Percentiles rank a stretch among this genome's conserved stretches.
Evolutionary conservation across 2,329 filamentous ascomycete genomes (phyloP).

Genomic region (Fusarium camptoceras): DNA sequence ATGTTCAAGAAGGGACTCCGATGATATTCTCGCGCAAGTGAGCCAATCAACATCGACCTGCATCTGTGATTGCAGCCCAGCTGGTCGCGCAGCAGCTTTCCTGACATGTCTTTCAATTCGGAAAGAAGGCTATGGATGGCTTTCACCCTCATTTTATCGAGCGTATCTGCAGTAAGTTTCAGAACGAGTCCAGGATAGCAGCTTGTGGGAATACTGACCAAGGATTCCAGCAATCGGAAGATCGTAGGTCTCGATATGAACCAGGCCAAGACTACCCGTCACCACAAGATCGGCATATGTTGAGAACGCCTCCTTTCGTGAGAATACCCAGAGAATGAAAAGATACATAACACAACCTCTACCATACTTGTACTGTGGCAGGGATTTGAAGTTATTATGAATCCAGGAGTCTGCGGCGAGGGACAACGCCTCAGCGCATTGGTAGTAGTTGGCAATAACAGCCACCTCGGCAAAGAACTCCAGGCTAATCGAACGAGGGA

Average conservation of each 20-base stretch:
- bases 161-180: not conserved
- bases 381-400: rapidly evolving
- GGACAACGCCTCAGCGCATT: conserved; percentile 3
- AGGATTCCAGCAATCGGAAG: not conserved
- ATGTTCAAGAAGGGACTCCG: too few relatives aligned
- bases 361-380: not conserved
- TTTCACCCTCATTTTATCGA: not conserved
- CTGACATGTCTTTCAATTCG: not conserved
- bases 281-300: not conserved
- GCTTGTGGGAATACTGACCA: not conserved
- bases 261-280: not conserved
- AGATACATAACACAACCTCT: conserved; percentile 7
- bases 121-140: not conserved
- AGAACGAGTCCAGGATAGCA: rapidly evolving
- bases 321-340: not conserved
- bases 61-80: not conserved
- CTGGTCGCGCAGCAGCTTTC: not conserved
- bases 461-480: not conserved
- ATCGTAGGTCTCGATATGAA: not conserved
- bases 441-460: conserved; percentile 8
- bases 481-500: not conserved
- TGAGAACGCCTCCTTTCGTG: not conserved
- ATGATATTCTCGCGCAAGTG: not conserved
- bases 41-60: not conserved
- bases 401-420: not conserved